Percentiles rank a stretch among this genome's conserved stretches.
These are phyloP conservation scores for Ophiostoma piceae DNA, from an alignment of 2,329 filamentous ascomycete species.

Conservation along the genomic window DNA sequence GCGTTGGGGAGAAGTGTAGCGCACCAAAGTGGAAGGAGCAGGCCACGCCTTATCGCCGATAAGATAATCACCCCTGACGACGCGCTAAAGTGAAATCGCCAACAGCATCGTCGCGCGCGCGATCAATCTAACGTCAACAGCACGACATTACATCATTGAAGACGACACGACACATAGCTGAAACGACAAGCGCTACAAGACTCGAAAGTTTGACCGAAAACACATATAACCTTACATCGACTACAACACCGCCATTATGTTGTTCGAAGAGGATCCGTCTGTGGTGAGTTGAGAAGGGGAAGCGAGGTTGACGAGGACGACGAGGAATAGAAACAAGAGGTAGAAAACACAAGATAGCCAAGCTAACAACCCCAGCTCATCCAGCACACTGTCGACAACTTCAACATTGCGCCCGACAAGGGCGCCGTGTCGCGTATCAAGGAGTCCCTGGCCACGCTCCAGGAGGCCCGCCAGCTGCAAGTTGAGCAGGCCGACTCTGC, in stretches of 20 bases:
- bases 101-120: slow-evolving; percentile 5
- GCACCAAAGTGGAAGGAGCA: background rate
- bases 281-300: slow-evolving; percentile 52
- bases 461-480: slow-evolving; percentile 74
- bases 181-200: background rate
- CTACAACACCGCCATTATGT: slow-evolving; percentile 55
- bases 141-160: slow-evolving; percentile 2
- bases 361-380: slow-evolving; percentile 61
- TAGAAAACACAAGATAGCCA: background rate
- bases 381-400: slow-evolving; percentile 84
- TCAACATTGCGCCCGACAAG: slow-evolving; percentile 89
- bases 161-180: background rate
- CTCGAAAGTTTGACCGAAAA: background rate
- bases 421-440: slow-evolving; percentile 74
- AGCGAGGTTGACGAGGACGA: background rate
- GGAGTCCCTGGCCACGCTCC: slow-evolving; percentile 76
- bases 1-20: background rate
- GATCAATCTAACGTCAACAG: background rate
- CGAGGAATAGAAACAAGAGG: background rate
- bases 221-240: background rate
- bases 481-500: slow-evolving; percentile 63
- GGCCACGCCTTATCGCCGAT: slow-evolving; percentile 18
- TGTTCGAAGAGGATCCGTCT: slow-evolving; percentile 89
- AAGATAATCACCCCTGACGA: slow-evolving; percentile 28
- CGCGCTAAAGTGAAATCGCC: slow-evolving; percentile 15